These are phyloP conservation scores for Euphrasia arctica DNA, from an alignment of 305 asterid species.

Conservation along the genomic window DNA sequence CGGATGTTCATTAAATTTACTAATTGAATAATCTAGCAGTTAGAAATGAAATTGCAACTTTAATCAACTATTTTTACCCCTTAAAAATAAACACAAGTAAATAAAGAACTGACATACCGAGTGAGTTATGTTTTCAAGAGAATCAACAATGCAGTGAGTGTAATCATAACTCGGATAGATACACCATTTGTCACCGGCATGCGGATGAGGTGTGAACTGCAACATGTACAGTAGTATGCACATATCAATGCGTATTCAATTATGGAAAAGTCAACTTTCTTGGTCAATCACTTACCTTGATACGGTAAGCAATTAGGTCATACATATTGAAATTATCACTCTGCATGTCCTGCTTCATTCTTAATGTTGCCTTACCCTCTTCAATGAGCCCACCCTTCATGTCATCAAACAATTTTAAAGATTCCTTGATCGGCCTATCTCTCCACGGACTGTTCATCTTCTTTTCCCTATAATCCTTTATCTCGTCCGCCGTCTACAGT, in stretches of 20 bases:
- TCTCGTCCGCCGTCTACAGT: slow-evolving; percentile 71
- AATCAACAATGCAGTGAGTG: slow-evolving; percentile 92
- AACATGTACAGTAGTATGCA: slow-evolving; percentile 21
- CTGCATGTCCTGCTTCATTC: slow-evolving; percentile 99
- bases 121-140: slow-evolving; percentile 89
- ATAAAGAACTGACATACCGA: slow-evolving; percentile 51
- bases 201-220: slow-evolving; percentile 98
- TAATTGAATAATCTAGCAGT: background rate
- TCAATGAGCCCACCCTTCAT: slow-evolving; percentile 79
- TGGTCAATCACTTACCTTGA: slow-evolving; percentile 55
- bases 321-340: slow-evolving; percentile 89
- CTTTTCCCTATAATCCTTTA: slow-evolving; percentile 77
- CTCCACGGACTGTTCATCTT: slow-evolving; percentile 91
- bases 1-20: background rate
- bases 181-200: slow-evolving; percentile 97
- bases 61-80: background rate
- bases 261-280: slow-evolving; percentile 14
- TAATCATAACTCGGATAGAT: slow-evolving; percentile 95
- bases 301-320: slow-evolving; percentile 93
- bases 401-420: slow-evolving; percentile 67
- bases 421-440: slow-evolving; percentile 75
- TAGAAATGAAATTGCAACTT: background rate
- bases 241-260: slow-evolving; percentile 23
- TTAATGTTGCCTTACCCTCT: slow-evolving; percentile 90
- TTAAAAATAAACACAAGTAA: no score